Evolutionary conservation across 345 rosid genomes (phyloP).

Genomic region (Linum usitatissimum): DNA sequence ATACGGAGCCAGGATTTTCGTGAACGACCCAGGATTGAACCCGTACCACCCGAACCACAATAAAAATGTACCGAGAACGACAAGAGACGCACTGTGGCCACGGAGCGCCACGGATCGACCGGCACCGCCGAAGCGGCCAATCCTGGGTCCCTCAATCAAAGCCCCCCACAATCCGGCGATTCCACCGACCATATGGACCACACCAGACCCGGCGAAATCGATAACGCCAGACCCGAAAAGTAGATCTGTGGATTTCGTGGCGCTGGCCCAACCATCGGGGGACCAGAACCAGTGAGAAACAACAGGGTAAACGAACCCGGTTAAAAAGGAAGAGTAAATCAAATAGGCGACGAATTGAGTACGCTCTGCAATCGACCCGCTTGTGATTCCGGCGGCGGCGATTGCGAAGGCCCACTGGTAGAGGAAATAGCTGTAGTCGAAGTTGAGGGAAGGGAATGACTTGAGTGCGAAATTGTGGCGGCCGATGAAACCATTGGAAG

Average conservation of each 20-base stretch:
- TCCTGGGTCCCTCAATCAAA: conserved; percentile 6
- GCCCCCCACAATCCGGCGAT: conserved; percentile 7
- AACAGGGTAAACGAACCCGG: conserved; percentile 11
- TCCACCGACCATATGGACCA: conserved; percentile 9
- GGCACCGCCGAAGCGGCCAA: conserved; percentile 5
- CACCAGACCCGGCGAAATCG: conserved; percentile 9
- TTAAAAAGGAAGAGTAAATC: conserved; percentile 6
- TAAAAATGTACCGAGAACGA: conserved; percentile 5
- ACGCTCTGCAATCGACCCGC: conserved; percentile 8
- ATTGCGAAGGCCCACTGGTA: conserved; percentile 11
- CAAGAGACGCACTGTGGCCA: conserved; percentile 8
- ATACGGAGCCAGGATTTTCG: conserved; percentile 1
- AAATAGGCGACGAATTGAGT: conserved; percentile 9
- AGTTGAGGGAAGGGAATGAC: neutral
- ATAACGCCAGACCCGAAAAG: conserved; percentile 3
- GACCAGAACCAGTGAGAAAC: conserved; percentile 12
- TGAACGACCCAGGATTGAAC: conserved; percentile 8
- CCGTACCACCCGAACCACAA: conserved; percentile 11
- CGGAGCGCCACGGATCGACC: conserved; percentile 7
- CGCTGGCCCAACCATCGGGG: conserved; percentile 9
- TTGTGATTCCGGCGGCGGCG: conserved; percentile 11
- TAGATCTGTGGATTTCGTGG: neutral
- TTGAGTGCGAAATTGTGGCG: conserved; percentile 5
- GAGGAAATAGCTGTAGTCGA: conserved; percentile 3
- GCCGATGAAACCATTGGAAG: conserved; percentile 8